Evolutionary conservation across 1,284 basidiomycete species (phyloP).

Genomic region (Ustilago trichophora): DNA sequence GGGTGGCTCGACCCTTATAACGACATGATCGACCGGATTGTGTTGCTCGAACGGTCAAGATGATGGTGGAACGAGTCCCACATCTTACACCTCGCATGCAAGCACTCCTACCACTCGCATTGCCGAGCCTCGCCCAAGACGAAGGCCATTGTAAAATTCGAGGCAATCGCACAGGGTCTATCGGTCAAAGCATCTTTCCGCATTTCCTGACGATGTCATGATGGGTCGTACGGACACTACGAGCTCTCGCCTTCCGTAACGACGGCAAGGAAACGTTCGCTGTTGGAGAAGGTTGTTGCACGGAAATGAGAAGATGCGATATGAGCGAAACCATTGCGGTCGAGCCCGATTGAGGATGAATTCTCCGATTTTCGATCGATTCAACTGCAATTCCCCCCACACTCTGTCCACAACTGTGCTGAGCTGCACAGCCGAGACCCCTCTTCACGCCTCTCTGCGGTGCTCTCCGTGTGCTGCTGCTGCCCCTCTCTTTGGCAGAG

Average conservation of each 20-base stretch:
- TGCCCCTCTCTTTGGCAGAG: background rate
- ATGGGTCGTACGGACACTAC: no score
- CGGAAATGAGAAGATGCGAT: no score
- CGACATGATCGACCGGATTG: no score
- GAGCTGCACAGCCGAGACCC: constrained; percentile 6
- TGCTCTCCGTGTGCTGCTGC: background rate
- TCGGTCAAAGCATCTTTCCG: background rate
- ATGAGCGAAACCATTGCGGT: no score
- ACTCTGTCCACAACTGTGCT: background rate
- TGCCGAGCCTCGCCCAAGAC: background rate
- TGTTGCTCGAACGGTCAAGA: background rate
- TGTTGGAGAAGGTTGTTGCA: no score
- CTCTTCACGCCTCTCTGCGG: constrained; percentile 16
- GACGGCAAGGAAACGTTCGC: no score
- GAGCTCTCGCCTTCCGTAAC: no score
- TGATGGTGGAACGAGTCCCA: background rate
- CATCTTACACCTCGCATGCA: no score
- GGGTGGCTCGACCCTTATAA: no score
- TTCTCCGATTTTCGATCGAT: no score
- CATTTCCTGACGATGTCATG: background rate
- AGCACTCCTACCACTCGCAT: no score
- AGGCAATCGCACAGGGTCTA: background rate
- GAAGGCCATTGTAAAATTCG: background rate
- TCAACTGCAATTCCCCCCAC: background rate
- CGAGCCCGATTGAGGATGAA: background rate